These are phyloP conservation scores for Tritrichomonas musculus DNA, from an alignment of 208 protist species.

Conservation along the genomic window DNA sequence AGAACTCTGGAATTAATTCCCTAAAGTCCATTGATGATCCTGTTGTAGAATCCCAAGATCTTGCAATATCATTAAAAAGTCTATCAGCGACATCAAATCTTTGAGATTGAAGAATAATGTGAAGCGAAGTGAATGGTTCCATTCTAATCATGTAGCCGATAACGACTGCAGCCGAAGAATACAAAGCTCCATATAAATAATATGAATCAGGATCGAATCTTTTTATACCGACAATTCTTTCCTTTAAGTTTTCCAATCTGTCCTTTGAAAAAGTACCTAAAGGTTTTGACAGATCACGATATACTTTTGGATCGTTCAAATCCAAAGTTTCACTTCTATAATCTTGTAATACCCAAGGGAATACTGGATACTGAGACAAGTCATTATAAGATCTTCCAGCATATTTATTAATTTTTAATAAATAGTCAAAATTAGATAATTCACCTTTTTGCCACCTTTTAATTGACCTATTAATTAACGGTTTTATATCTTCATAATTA, in stretches of 20 bases:
- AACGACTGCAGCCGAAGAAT: slow-evolving; percentile 44
- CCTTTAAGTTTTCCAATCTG: background rate
- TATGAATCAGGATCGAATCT: background rate
- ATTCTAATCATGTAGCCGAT: slow-evolving; percentile 44
- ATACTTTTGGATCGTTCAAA: slow-evolving; percentile 40
- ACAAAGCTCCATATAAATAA: slow-evolving; percentile 36
- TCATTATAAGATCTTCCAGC: background rate
- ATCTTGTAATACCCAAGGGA: slow-evolving; percentile 55
- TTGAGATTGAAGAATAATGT: slow-evolving; percentile 39
- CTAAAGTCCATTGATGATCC: background rate
- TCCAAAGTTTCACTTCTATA: slow-evolving; percentile 44
- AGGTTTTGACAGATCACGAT: slow-evolving; percentile 51
- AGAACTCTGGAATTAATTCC: slow-evolving; percentile 62
- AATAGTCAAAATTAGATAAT: background rate
- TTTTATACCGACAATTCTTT: background rate
- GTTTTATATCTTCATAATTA: background rate
- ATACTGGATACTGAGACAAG: slow-evolving; percentile 6
- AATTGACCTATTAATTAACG: background rate
- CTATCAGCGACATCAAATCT: background rate
- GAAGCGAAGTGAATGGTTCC: slow-evolving; percentile 45
- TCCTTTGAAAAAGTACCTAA: slow-evolving; percentile 37
- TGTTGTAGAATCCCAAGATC: background rate
- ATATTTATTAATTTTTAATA: slow-evolving; percentile 11
- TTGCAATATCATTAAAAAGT: background rate
- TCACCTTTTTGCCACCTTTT: background rate